Evolutionary conservation across 2,329 filamentous ascomycete genomes (phyloP).

Genomic region (Chrysoporthe puriensis): DNA sequence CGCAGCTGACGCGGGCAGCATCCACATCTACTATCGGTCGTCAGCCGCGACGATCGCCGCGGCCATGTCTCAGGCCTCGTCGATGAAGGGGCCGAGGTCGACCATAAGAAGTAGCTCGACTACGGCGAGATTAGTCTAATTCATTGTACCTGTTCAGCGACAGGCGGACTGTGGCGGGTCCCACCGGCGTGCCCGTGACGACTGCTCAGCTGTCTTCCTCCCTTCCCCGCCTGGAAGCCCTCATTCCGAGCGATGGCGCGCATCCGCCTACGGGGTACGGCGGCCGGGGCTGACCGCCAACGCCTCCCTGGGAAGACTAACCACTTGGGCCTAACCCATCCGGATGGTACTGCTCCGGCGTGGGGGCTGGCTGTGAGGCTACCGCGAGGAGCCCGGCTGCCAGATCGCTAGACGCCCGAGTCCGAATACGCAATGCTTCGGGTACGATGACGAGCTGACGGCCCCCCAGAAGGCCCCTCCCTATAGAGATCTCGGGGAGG

Average conservation of each 20-base stretch:
- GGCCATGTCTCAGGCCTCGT: conserved; percentile 18
- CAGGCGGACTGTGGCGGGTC: not conserved
- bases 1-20: conserved; percentile 9
- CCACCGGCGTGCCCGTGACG: too few relatives aligned
- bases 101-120: conserved; percentile 8
- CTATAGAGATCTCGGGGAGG: not conserved
- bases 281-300: too few relatives aligned
- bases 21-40: conserved; percentile 20
- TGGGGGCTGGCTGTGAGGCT: not conserved
- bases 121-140: conserved; percentile 13
- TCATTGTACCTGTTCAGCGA: not conserved
- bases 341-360: not conserved
- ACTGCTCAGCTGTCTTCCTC: too few relatives aligned
- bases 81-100: not conserved
- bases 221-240: too few relatives aligned
- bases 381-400: not conserved
- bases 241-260: too few relatives aligned
- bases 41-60: conserved; percentile 18
- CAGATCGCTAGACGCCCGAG: not conserved
- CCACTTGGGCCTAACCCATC: not conserved
- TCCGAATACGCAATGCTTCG: not conserved
- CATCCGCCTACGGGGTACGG: too few relatives aligned
- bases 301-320: not conserved
- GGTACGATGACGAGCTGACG: not conserved
- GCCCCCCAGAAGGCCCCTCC: not conserved